Conservation (phyloP, 345 rosid species). For the Arabis hirsuta region DNA sequence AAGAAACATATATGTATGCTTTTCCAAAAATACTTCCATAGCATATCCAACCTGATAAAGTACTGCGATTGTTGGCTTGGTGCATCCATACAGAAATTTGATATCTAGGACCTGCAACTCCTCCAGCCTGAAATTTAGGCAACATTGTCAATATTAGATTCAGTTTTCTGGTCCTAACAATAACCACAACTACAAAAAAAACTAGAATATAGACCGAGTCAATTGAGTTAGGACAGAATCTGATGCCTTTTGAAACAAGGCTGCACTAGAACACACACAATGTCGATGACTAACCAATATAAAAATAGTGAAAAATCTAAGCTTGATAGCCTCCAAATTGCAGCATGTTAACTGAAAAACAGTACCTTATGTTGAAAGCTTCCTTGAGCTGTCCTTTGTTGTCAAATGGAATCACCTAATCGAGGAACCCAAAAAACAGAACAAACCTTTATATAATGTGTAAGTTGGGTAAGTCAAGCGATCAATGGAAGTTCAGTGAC, state of each 20-base stretch:
- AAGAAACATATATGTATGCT: neutral
- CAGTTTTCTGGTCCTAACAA: neutral
- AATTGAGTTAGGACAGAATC: neutral
- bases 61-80: slow-evolving; percentile 90
- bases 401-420: slow-evolving; percentile 92
- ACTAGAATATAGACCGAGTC: neutral
- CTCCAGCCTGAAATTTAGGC: slow-evolving; percentile 68
- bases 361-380: slow-evolving; percentile 88
- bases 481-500: slow-evolving; percentile 14
- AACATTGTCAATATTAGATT: slow-evolving; percentile 7
- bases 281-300: neutral
- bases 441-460: neutral
- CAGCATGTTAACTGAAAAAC: slow-evolving; percentile 16
- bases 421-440: slow-evolving; percentile 16
- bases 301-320: neutral
- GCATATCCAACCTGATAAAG: slow-evolving; percentile 71
- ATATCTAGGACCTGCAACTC: slow-evolving; percentile 97
- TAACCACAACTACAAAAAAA: slow-evolving; percentile 11
- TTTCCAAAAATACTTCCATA: slow-evolving; percentile 3
- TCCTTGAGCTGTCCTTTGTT: slow-evolving; percentile 92
- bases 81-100: slow-evolving; percentile 88
- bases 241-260: slow-evolving; percentile 16
- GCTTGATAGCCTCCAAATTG: neutral
- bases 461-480: neutral
- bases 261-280: slow-evolving; percentile 7